Base-by-base conservation (phyloP, 2,329 filamentous ascomycete genomes). In the Magnaporthiopsis rhizophila region DNA sequence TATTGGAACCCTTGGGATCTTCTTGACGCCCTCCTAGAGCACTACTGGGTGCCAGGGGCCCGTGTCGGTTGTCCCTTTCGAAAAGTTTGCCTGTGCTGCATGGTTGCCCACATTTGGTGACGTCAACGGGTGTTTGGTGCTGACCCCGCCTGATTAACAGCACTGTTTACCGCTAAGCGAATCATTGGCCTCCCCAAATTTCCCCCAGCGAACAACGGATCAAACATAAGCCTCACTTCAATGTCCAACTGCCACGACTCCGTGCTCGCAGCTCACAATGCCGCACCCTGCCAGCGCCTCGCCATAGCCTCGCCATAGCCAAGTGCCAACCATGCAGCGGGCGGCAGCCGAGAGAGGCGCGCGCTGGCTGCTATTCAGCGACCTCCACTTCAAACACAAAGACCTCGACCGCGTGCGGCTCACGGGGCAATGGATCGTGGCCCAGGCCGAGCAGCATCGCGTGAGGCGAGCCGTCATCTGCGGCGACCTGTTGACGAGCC, bases 401-500 rank as follows among this genome's bases (percentile, higher is more conserved):
- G 72, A 74, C 64, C 66, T 74, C 15, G 70, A 73, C 45, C 72
- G 72, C 38, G 68, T 71, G 28, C 66, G 65, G 34, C 67, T 67
- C 36, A 73, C 73, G 34, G 68, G 71, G 24, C 64, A 71, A 61
- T 74, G 73, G 73, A 72, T 75, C 56, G 66, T 69, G 26, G 70
- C 69, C 0, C 62, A 73, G 57, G 65, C 71, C 12, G 61, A 66
- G 32, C 62, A 67, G 57, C 66, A 68, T 21, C 63, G 65, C 58
- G 68, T 74, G 60, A 66, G 62, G 62, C 70, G 73, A 24, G 72
- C 67, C n/a, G 68, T 74, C 18, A 65, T 74, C 26, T 74, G 71
- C 62, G 73, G 73, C n/a, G 73, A 75, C 62, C 64, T 75, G 26
- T 65, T 75, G 62, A 73, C 69, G 1, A 66, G 67, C 34, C 73